Conservation (phyloP, 176 grass and related monocot species). For the Pharus latifolius region DNA sequence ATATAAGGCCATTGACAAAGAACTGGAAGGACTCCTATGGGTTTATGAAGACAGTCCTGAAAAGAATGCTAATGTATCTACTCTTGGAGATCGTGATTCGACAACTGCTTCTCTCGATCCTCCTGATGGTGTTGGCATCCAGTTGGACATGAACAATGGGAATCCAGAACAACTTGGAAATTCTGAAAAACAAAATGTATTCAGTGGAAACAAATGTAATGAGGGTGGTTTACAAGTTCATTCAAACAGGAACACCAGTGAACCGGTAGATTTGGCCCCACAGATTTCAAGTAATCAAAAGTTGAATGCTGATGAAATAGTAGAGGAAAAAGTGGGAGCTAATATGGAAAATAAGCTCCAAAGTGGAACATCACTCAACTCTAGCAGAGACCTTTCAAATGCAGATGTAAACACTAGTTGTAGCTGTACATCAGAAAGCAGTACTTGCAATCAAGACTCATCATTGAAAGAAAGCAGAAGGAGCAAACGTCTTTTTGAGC, state of each 20-base stretch:
- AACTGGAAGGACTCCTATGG: slow-evolving; percentile 79
- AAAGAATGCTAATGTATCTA: slow-evolving; percentile 20
- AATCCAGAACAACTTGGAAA: slow-evolving; percentile 13
- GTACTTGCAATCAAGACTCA: slow-evolving; percentile 11
- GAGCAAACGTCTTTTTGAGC: slow-evolving; percentile 79
- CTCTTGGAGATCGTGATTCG: slow-evolving; percentile 22
- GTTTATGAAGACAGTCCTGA: slow-evolving; percentile 61
- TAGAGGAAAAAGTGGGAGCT: slow-evolving; percentile 26
- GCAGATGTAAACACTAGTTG: slow-evolving; percentile 11
- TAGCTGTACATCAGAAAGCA: not conserved
- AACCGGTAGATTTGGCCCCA: not conserved
- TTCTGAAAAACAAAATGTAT: slow-evolving; percentile 14
- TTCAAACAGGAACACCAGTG: not conserved
- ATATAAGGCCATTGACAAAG: slow-evolving; percentile 90
- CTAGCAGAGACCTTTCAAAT: not conserved
- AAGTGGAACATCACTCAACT: slow-evolving; percentile 9
- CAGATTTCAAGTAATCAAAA: slow-evolving; percentile 9
- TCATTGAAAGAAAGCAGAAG: slow-evolving; percentile 36
- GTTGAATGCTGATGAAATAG: slow-evolving; percentile 26
- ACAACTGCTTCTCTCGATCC: not conserved
- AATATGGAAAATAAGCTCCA: slow-evolving; percentile 10
- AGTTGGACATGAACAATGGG: not conserved
- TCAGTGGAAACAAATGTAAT: slow-evolving; percentile 7
- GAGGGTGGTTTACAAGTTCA: slow-evolving; percentile 10
- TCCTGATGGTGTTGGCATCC: not conserved